A percentile compares a stretch with the other conserved stretches of the same genome.
Evolutionary conservation across 495 filamentous ascomycete genomes (phyloP).

Genomic region (Articulospora tetracladia): DNA sequence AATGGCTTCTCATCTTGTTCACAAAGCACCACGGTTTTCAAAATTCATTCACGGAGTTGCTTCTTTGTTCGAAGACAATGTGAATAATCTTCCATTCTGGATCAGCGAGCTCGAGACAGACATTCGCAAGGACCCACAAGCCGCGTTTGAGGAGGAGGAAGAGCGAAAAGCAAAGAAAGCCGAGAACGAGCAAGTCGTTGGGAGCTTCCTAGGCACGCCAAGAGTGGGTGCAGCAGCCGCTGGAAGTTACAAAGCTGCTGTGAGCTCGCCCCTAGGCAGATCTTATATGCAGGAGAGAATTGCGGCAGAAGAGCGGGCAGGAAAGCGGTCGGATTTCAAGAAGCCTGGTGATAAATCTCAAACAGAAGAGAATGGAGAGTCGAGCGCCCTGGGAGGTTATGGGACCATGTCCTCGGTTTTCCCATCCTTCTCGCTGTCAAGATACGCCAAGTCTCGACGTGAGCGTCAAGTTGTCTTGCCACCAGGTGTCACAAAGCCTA

Average conservation of each 20-base stretch:
- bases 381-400: slow-evolving; percentile 30
- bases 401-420: slow-evolving; percentile 56
- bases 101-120: slow-evolving; percentile 84
- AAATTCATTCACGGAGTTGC: slow-evolving; percentile 96
- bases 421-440: slow-evolving; percentile 69
- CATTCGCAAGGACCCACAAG: slow-evolving; percentile 86
- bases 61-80: slow-evolving; percentile 87
- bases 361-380: slow-evolving; percentile 3
- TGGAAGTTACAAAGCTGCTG: slow-evolving; percentile 45
- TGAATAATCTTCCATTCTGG: slow-evolving; percentile 97
- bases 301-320: slow-evolving; percentile 14
- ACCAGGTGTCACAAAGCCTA: slow-evolving; percentile 80
- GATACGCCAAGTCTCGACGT: slow-evolving; percentile 58
- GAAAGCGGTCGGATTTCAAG: slow-evolving; percentile 5
- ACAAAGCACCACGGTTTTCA: slow-evolving; percentile 83
- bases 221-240: slow-evolving; percentile 30
- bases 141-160: slow-evolving; percentile 89
- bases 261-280: slow-evolving; percentile 59
- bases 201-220: slow-evolving; percentile 64
- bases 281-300: slow-evolving; percentile 43
- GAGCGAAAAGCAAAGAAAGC: slow-evolving; percentile 71
- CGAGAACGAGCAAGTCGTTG: slow-evolving; percentile 84
- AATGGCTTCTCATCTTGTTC: slow-evolving; percentile 87
- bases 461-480: slow-evolving; percentile 49
- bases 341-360: not conserved